A percentile compares a stretch with the other conserved stretches of the same genome.
phyloP scores from a whole-genome alignment of 2,329 filamentous ascomycete genomes.

The Fusarium sp. region DNA sequence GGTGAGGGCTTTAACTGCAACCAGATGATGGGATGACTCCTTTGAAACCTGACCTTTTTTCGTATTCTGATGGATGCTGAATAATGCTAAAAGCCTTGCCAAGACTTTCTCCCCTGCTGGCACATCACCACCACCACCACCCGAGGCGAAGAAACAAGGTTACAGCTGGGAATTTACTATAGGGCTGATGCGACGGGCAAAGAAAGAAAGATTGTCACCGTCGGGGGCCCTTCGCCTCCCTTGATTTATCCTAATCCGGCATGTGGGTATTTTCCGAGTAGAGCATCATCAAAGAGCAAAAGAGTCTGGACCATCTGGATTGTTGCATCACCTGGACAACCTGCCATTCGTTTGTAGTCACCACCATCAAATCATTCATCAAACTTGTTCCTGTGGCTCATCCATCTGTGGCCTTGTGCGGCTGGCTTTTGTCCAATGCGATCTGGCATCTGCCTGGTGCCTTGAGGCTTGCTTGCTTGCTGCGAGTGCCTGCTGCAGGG shows the following conservation, averaged over 20 bases:
- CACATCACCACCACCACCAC: background rate
- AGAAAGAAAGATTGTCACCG: background rate
- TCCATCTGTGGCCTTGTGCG: background rate
- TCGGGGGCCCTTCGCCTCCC: background rate
- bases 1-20: slow-evolving; percentile 1
- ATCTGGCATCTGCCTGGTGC: slow-evolving; percentile 10
- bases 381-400: background rate
- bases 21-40: background rate
- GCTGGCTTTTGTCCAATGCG: background rate
- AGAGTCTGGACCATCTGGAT: slow-evolving; percentile 3
- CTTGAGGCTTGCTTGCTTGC: background rate
- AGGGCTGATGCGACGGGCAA: slow-evolving; percentile 23
- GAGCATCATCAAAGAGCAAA: background rate
- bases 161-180: background rate
- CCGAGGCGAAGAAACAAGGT: background rate
- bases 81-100: background rate
- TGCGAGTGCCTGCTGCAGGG: slow-evolving; percentile 20
- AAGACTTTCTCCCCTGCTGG: slow-evolving; percentile 1
- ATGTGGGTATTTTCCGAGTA: slow-evolving; percentile 8
- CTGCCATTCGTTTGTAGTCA: background rate
- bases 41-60: background rate
- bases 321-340: slow-evolving; percentile 2
- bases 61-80: background rate
- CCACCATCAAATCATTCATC: background rate
- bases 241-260: slow-evolving; percentile 8